Evolutionary conservation across 805 yeast genomes (phyloP), one percentile per base, ranked within the genome.

Genomic region (Priceomyces fermenticarens): DNA sequence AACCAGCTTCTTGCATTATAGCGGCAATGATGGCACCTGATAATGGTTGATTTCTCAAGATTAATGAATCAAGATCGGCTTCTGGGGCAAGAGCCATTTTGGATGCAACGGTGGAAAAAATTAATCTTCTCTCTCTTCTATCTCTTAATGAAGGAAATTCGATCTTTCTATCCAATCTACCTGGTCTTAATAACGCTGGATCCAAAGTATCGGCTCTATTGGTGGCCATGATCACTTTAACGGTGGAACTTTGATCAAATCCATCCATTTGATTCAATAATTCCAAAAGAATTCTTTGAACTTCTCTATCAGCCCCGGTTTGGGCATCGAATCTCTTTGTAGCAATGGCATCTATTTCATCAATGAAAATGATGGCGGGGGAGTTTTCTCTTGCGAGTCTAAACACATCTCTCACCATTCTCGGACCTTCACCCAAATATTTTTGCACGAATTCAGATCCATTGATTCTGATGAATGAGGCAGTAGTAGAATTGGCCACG

Each of bases 221-320:
- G 10, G 99, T 93, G 32, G 99, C 99, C 99, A 93, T 93, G 49
- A 93, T 93, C 29, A 93, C 97, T 72, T 93, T 93, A 39, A 93
- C 99, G 48, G 89, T 90, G 5, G 96, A 81, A 1, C 85, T 72
- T 71, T 93, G 99, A 61, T 93, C 99, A 55, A 93, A 93, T 38
- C 99, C 99, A 67, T 93, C 99, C 99, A 93, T 93, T 71, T 93
- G 99, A 56, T 95, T 93, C 57, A 93, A 77, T 59, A 93, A 75
- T 71, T 93, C 99, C 60, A 93, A 83, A 65, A 93, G 75, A 52
- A 91, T 93, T 73, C 99, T 88, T 72, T 93, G 99, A 41, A 93
- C 99, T 71, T 93, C 99, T 68, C 99, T 83, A 70, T 93, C 99
- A 28, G 99, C 98, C 62, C 99, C 99, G 3, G 99, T 93, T 73